phyloP scores from a whole-genome alignment of 257 asterid species.

The Solanum virginianum region DNA sequence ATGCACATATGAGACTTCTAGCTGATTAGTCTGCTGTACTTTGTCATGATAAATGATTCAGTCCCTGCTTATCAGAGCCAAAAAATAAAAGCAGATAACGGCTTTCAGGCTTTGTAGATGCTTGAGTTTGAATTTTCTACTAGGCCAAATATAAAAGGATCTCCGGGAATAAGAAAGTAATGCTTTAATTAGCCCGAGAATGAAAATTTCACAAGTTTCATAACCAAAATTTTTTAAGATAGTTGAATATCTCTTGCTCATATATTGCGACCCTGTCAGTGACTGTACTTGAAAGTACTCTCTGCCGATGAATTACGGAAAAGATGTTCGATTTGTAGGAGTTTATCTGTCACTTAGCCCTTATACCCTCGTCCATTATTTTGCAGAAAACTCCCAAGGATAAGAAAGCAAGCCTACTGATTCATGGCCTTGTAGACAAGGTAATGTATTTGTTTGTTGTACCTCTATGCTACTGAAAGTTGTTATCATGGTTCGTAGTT shows the following conservation, averaged over 20 bases:
- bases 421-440: constrained; percentile 87
- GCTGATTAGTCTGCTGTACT: neutral
- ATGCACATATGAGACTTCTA: neutral
- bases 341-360: neutral
- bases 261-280: neutral
- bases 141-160: neutral
- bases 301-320: neutral
- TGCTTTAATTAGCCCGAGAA: neutral
- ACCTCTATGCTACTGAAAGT: neutral
- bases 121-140: neutral
- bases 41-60: neutral
- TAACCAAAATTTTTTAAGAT: neutral
- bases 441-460: constrained; percentile 14
- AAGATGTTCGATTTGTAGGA: neutral
- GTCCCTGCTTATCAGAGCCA: neutral
- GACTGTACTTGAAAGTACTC: neutral
- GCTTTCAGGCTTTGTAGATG: neutral
- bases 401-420: constrained; percentile 83
- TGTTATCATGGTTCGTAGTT: neutral
- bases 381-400: constrained; percentile 95
- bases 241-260: neutral
- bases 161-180: neutral
- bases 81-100: neutral
- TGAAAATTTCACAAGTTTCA: neutral
- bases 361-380: neutral